Evolutionary conservation across 306 rosid species (phyloP).

Genomic region (Hylodesmum podocarpum): DNA sequence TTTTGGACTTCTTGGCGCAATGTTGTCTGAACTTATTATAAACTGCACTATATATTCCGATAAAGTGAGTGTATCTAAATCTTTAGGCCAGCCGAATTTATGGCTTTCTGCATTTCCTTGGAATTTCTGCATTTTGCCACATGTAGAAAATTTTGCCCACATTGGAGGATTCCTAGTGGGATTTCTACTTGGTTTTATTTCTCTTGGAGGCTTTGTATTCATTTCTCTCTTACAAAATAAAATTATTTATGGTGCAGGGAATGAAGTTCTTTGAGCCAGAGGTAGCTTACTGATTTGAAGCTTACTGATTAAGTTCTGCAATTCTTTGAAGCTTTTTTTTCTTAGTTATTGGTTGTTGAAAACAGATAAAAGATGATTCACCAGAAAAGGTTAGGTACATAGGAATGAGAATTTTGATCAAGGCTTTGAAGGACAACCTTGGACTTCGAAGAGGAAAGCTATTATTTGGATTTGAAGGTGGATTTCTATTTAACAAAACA

Average conservation of each 20-base stretch:
- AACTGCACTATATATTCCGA: slow-evolving; percentile 89
- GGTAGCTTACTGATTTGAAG: slow-evolving; percentile 55
- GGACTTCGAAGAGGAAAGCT: slow-evolving; percentile 77
- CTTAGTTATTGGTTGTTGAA: slow-evolving; percentile 35
- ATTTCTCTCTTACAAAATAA: slow-evolving; percentile 26
- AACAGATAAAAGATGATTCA: slow-evolving; percentile 94
- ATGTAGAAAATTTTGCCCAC: slow-evolving; percentile 76
- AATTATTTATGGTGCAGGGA: slow-evolving; percentile 65
- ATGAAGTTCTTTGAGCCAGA: slow-evolving; percentile 97
- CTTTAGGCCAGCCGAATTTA: neutral
- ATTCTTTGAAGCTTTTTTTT: neutral
- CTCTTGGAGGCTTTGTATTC: slow-evolving; percentile 1
- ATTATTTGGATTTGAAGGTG: slow-evolving; percentile 87
- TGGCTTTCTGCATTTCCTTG: neutral
- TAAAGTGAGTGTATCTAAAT: slow-evolving; percentile 47
- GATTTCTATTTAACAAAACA: neutral
- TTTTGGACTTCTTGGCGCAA: slow-evolving; percentile 96
- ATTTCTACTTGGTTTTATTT: slow-evolving; percentile 69
- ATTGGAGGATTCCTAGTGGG: slow-evolving; percentile 79
- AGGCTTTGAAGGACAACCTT: slow-evolving; percentile 70
- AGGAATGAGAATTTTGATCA: slow-evolving; percentile 85
- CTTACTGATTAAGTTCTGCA: neutral
- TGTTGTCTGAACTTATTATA: slow-evolving; percentile 86
- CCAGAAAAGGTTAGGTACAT: slow-evolving; percentile 85
- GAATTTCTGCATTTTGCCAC: slow-evolving; percentile 53